These are phyloP conservation scores for Phoma sp. DNA, from an alignment of 2,329 filamentous ascomycete genomes.

Conservation along the genomic window DNA sequence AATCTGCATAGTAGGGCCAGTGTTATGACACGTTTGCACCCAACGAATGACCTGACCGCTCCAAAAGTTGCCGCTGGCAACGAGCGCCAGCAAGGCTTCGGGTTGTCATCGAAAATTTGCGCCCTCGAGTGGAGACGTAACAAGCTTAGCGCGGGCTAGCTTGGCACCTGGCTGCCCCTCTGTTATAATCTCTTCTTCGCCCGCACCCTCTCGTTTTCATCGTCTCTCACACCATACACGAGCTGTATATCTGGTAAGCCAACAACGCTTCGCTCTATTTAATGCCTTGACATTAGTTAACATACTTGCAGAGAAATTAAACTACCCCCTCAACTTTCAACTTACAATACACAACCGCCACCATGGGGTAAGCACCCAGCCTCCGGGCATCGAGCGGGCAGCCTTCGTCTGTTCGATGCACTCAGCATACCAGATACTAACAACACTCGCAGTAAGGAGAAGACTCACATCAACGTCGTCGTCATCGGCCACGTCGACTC, in stretches of 20 bases:
- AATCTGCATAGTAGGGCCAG: too few species aligned
- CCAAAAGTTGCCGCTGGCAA: too few species aligned
- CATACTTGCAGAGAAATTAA: not conserved
- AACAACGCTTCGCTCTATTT: not conserved
- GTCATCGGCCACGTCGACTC: slow-evolving; percentile 99
- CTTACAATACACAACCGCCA: slow-evolving; percentile 55
- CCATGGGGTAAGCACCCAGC: slow-evolving; percentile 65
- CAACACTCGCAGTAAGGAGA: slow-evolving; percentile 77
- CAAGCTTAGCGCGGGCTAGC: not conserved
- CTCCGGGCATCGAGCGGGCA: not conserved
- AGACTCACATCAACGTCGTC: slow-evolving; percentile 94
- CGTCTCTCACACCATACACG: slow-evolving; percentile 7
- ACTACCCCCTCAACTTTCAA: slow-evolving; percentile 37
- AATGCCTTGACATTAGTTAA: too few species aligned
- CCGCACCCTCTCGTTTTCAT: not conserved
- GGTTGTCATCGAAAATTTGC: too few species aligned
- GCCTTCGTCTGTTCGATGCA: not conserved
- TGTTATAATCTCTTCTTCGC: slow-evolving; percentile 10
- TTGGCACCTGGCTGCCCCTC: slow-evolving; percentile 13
- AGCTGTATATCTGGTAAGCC: slow-evolving; percentile 9
- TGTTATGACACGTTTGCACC: too few species aligned
- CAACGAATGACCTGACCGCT: too few species aligned
- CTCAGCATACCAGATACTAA: slow-evolving; percentile 41
- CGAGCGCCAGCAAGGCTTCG: too few species aligned
- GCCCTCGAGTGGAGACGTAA: not conserved